Base-by-base conservation (phyloP, 2,329 filamentous ascomycete genomes). In the Paecilomyces sp. region DNA sequence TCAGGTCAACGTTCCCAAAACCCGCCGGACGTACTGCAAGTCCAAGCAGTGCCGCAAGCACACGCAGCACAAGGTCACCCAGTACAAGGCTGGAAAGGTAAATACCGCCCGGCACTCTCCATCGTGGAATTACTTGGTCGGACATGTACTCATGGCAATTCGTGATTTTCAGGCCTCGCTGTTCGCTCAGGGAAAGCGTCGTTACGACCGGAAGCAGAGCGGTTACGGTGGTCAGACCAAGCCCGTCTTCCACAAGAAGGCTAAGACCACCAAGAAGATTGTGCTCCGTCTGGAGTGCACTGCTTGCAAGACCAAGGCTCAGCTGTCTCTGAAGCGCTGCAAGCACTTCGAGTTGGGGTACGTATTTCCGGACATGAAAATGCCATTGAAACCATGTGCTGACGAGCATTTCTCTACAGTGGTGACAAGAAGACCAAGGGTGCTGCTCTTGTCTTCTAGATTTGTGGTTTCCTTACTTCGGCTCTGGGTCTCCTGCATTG, bases 351-450 rank as follows among this genome's bases (percentile, higher is more conserved):
- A 99, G 86, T 85, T 99, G 77, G 94, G 92, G 91, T 96, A 92
- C 68, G 91, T 87, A 66, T 47, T 63, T 47, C 9, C 18, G 51
- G 13, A 47, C 33, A 61, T 58, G 15, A 30, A 28, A 47, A 33
- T 54, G 25, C 11, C 22, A 58, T 30, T 25, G 63, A 52, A 51
- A 56, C 34, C n/a, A 9, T 58, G 62, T 57, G 57, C 80, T 84
- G 77, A 84, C 74, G 56, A 60, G 61, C 63, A 65, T 67, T 63
- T 65, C 62, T 66, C 60, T 70, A 74, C 72, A 96, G 94, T 88
- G 94, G 94, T 88, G 94, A 99, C 89, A 99, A 99, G 92, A 99
- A 99, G 91, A 99, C 94, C 76, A 99, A 99, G 92, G 94, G 94
- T 89, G 94, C 94, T 75, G 94, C 94, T 82, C 88, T 99, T 77